These are phyloP conservation scores for Fusarium austroafricanum DNA, from an alignment of 2,329 filamentous ascomycete genomes.

Conservation along the genomic window DNA sequence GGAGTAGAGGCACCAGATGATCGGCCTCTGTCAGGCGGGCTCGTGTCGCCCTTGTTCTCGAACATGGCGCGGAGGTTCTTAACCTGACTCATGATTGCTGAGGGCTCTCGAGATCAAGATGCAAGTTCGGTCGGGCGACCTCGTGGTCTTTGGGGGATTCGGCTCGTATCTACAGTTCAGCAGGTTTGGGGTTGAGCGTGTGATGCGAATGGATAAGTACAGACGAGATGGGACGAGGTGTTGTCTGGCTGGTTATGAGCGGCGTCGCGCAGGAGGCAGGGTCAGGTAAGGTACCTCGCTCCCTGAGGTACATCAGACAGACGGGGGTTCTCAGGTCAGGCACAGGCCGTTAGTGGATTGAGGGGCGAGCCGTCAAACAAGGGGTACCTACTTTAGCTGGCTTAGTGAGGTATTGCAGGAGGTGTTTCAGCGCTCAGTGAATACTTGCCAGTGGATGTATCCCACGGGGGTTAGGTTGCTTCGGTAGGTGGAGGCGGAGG, in stretches of 20 bases:
- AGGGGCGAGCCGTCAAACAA: conserved; percentile 32
- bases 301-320: conserved; percentile 35
- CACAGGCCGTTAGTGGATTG: conserved; percentile 39
- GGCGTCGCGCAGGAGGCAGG: conserved; percentile 29
- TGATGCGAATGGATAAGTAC: conserved; percentile 23
- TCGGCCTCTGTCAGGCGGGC: conserved; percentile 75
- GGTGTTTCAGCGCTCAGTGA: conserved; percentile 26
- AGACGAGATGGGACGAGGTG: conserved; percentile 35
- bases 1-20: conserved; percentile 66
- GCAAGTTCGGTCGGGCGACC: conserved; percentile 37
- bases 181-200: conserved; percentile 16
- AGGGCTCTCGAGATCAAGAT: conserved; percentile 26
- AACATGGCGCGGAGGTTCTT: conserved; percentile 84
- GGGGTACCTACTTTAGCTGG: conserved; percentile 35
- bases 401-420: conserved; percentile 29
- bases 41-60: conserved; percentile 75
- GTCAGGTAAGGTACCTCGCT: conserved; percentile 15
- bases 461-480: conserved; percentile 13
- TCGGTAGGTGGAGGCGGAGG: conserved; percentile 35
- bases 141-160: conserved; percentile 30
- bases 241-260: conserved; percentile 40
- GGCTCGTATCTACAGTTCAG: conserved; percentile 16
- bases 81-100: conserved; percentile 72
- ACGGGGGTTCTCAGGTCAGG: conserved; percentile 18
- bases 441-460: conserved; percentile 36